Percentiles rank a stretch among this genome's conserved stretches.
Conservation (phyloP, 1,284 basidiomycete species). For the Mycena sp. region DNA sequence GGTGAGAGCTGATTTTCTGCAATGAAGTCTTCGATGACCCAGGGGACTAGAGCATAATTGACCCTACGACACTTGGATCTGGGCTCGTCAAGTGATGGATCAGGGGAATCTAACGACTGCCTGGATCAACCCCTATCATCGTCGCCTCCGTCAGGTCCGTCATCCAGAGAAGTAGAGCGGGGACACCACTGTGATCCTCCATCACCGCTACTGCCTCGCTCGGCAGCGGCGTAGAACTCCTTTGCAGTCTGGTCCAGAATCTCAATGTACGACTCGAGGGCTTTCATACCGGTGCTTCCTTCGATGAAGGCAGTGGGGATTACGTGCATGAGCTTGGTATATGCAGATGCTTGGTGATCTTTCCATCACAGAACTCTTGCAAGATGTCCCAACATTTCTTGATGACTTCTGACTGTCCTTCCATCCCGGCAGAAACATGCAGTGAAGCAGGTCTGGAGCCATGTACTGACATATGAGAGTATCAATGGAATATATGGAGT, state of each 20-base stretch:
- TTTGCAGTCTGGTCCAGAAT: neutral
- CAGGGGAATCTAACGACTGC: neutral
- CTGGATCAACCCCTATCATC: neutral
- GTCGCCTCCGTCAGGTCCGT: no score
- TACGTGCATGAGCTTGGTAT: neutral
- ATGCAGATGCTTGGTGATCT: no score
- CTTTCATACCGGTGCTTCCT: neutral
- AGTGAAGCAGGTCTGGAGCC: neutral
- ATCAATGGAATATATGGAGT: neutral
- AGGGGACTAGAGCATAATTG: conserved; percentile 7
- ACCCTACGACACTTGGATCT: neutral
- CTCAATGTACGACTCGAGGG: neutral
- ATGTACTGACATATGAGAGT: neutral
- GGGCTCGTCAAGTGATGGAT: neutral
- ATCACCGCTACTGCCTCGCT: neutral
- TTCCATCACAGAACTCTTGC: neutral
- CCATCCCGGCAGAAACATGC: neutral
- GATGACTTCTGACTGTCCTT: neutral
- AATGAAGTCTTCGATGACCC: conserved; percentile 15
- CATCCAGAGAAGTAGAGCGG: conserved; percentile 5
- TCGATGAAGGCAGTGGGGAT: neutral
- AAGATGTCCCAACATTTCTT: neutral
- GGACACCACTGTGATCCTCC: neutral
- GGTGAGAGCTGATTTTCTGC: neutral
- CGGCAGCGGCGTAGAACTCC: neutral